Evolutionary conservation across 495 filamentous ascomycete species (phyloP), one percentile per base, ranked within the genome.

Genomic region (Penicillium cosmopolitanum): DNA sequence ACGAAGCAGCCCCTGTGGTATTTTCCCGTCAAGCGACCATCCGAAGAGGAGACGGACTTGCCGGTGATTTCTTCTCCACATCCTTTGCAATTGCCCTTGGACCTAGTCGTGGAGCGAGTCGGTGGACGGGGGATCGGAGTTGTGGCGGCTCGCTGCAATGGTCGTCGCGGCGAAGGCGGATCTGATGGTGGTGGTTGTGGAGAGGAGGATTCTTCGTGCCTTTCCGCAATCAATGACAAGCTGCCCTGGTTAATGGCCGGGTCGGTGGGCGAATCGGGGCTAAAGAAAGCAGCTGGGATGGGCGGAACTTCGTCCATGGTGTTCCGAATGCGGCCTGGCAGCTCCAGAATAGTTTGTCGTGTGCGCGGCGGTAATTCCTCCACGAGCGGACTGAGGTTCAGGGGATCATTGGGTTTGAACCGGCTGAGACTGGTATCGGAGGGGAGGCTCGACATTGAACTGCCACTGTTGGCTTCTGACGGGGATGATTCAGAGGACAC

Each of bases 1-100:
- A 94, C 90, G 70, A 98, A 98, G 67, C 95, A 98, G 13, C 87
- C 81, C 64, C 93, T 93, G 73, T 98, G 95, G 66, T 97, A 98
- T 36, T 92, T 87, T 1, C 95, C 95, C 2, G 93, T 96, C 5
- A 98, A 82, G 46, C 94, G 89, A 19, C 96, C 96, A 62, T 97
- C 95, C 1, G 93, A 93, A 13, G 91, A 95, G 28, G 93, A 95
- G 48, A 98, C 86, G 0, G 93, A 97, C 71, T 96, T 97, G 18
- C 95, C 95, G 44, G 83, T 83, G 66, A 98, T 98, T 8, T 78
- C 73, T 56, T 88, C 80, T 28, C 83, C 78, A 70, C 95, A 98
- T 3, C 90, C 91, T 54, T 92, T 88, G 73, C 95, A 98, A 50
- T 83, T 85, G 8, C 92, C 91, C 56, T 93, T 92, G 54, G 77